A percentile compares a stretch with the other conserved stretches of the same genome.
These are phyloP conservation scores for Dictyostelium citrinum DNA, from an alignment of 78 protist species.

Conservation along the genomic window DNA sequence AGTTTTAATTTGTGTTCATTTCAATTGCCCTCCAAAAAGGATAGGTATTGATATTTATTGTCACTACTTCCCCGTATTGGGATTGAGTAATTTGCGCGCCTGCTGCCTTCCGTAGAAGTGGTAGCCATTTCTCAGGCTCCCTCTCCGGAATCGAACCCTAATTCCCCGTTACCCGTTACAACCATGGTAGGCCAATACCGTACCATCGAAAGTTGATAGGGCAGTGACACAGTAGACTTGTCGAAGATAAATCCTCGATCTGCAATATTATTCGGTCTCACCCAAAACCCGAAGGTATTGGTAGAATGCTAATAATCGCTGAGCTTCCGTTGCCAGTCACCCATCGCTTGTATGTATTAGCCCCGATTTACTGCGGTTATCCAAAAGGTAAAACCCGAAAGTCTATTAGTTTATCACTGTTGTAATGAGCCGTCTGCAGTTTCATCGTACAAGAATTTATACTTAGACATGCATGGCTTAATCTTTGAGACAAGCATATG, in stretches of 20 bases:
- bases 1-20: conserved; percentile 88
- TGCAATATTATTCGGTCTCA: conserved; percentile 90
- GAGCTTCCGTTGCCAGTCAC: conserved; percentile 13
- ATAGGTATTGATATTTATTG: conserved; percentile 84
- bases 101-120: conserved; percentile 94
- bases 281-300: conserved; percentile 47
- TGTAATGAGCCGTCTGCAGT: conserved; percentile 93
- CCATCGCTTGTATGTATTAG: conserved; percentile 88
- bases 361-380: conserved; percentile 93
- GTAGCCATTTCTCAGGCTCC: conserved; percentile 93
- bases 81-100: conserved; percentile 95
- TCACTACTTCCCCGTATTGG: conserved; percentile 92
- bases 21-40: conserved; percentile 70
- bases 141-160: conserved; percentile 92
- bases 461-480: conserved; percentile 94
- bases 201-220: conserved; percentile 96
- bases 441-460: conserved; percentile 79
- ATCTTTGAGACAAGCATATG: conserved; percentile 94
- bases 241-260: conserved; percentile 62
- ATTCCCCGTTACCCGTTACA: conserved; percentile 89
- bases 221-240: conserved; percentile 88
- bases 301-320: conserved; percentile 23
- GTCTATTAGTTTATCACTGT: conserved; percentile 86
- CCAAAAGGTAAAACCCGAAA: conserved; percentile 73
- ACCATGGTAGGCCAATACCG: conserved; percentile 94